Percentiles rank a stretch among this genome's conserved stretches.
Conservation (phyloP, 176 grass and related monocot genomes). For the Stipa capillata region DNA sequence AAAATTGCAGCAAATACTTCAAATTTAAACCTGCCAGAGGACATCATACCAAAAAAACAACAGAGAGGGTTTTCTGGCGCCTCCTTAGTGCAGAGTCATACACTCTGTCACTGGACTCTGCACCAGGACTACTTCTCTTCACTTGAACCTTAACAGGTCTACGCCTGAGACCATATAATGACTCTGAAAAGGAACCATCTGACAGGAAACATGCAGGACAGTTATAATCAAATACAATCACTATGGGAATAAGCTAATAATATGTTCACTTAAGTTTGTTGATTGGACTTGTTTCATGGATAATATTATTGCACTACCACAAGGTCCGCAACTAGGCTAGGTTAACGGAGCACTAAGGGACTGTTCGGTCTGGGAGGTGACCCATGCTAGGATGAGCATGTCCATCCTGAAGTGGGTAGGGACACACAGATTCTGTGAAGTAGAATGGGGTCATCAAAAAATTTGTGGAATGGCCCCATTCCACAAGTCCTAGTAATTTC, state of each 20-base stretch:
- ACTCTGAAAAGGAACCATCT: constrained; percentile 98
- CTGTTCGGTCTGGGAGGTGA: too few relatives aligned
- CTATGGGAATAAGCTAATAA: neutral
- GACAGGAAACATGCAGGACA: constrained; percentile 29
- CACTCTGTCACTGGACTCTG: constrained; percentile 49
- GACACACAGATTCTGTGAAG: too few relatives aligned
- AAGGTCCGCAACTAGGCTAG: neutral
- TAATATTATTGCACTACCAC: neutral
- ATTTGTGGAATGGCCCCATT: too few relatives aligned
- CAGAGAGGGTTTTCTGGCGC: constrained; percentile 84
- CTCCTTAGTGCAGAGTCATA: constrained; percentile 66
- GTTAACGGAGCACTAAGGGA: neutral
- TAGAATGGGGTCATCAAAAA: too few relatives aligned
- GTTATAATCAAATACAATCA: neutral
- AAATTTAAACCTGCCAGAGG: constrained; percentile 2
- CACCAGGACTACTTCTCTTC: constrained; percentile 30
- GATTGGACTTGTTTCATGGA: neutral
- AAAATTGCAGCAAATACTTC: neutral
- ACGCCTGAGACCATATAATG: constrained; percentile 91
- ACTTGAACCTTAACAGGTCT: constrained; percentile 54
- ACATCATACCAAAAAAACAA: constrained; percentile 76
- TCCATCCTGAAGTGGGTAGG: too few relatives aligned
- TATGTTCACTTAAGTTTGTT: neutral
- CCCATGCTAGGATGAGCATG: too few relatives aligned
- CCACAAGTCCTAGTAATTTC: neutral